Evolutionary conservation across 2,329 filamentous ascomycete species (phyloP).

Genomic region (Exophiala mesophila): DNA sequence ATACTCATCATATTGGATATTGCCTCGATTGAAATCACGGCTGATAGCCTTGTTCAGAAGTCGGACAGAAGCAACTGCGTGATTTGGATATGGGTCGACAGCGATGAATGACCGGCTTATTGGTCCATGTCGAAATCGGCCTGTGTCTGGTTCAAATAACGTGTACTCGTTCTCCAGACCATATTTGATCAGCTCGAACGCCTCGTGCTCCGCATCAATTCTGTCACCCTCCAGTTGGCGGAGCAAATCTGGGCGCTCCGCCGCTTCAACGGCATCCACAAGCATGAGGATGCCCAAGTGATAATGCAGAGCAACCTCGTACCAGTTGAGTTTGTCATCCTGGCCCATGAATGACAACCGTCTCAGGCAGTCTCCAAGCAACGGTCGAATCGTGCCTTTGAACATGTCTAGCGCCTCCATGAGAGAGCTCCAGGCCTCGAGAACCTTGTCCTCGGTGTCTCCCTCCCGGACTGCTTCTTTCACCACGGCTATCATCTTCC

Average conservation of each 20-base stretch:
- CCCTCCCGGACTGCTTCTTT: conserved; percentile 32
- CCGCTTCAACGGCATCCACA: conserved; percentile 26
- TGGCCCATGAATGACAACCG: conserved; percentile 31
- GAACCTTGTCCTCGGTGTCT: conserved; percentile 28
- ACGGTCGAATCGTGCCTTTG: conserved; percentile 26
- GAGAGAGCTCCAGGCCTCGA: conserved; percentile 23
- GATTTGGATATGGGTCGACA: conserved; percentile 31
- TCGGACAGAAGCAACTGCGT: conserved; percentile 28
- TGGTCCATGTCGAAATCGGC: background rate
- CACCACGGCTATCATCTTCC: conserved; percentile 28
- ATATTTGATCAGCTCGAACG: conserved; percentile 29
- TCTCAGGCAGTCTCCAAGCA: conserved; percentile 26
- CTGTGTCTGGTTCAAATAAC: conserved; percentile 6
- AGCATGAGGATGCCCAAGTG: conserved; percentile 28
- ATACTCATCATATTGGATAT: conserved; percentile 23
- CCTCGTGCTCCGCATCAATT: conserved; percentile 24
- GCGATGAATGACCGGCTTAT: conserved; percentile 26
- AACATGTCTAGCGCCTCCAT: conserved; percentile 29
- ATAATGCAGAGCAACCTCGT: conserved; percentile 28
- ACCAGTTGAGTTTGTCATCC: conserved; percentile 29
- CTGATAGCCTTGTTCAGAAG: conserved; percentile 27
- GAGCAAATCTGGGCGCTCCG: conserved; percentile 26
- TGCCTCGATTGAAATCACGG: conserved; percentile 23
- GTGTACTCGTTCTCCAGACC: conserved; percentile 28
- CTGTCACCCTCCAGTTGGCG: conserved; percentile 18